These are phyloP conservation scores for Gonium pectorale DNA, from an alignment of 139 green algal genomes.

Conservation along the genomic window DNA sequence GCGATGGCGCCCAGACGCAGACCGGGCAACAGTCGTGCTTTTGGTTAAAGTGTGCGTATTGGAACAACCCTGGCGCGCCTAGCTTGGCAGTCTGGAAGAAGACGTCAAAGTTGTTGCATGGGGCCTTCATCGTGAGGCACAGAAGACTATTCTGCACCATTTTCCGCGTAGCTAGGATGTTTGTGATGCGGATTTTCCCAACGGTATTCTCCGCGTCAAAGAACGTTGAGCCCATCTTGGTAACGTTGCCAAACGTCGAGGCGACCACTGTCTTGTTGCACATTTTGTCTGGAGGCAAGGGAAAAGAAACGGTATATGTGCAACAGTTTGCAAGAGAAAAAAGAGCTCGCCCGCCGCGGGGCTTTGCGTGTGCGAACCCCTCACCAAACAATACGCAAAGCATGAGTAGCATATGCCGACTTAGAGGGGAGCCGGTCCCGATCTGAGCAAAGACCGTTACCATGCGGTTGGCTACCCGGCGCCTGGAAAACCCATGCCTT, in stretches of 20 bases:
- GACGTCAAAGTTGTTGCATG: constrained; percentile 10
- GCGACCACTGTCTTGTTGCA: background rate
- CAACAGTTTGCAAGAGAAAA: background rate
- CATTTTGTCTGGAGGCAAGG: constrained; percentile 12
- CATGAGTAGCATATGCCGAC: background rate
- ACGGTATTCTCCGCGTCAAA: constrained; percentile 15
- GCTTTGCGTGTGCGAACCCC: background rate
- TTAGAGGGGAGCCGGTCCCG: too few relatives aligned
- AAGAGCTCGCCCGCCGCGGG: background rate
- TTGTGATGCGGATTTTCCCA: constrained; percentile 29
- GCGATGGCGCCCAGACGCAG: constrained; percentile 2
- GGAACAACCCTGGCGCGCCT: constrained; percentile 8
- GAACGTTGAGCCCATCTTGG: background rate
- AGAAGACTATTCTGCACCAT: background rate
- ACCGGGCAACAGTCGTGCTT: constrained; percentile 40
- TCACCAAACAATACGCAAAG: background rate
- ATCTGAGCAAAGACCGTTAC: background rate
- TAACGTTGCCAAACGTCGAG: background rate
- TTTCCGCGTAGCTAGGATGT: background rate
- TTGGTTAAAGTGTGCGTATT: constrained; percentile 15
- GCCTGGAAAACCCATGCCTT: background rate
- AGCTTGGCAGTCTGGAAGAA: constrained; percentile 30
- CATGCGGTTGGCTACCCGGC: background rate
- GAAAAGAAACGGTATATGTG: background rate
- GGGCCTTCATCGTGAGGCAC: constrained; percentile 17